Evolutionary conservation across 148 eudicot species (phyloP).

Genomic region (Selenicereus undatus): DNA sequence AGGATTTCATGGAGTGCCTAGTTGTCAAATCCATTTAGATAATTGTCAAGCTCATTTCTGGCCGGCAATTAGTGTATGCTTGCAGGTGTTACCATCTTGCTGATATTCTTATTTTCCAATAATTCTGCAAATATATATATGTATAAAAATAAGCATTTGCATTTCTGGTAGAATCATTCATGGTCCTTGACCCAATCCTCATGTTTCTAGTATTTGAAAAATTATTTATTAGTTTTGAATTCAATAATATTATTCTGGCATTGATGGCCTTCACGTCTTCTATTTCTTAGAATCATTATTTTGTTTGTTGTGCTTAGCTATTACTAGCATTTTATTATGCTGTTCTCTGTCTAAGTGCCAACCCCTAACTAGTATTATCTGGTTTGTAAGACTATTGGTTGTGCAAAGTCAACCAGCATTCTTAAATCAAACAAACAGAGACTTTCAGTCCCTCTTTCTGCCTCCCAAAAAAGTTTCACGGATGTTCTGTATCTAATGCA

Average conservation of each 20-base stretch:
- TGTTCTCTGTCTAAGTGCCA: background rate
- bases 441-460: background rate
- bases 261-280: slow-evolving; percentile 3
- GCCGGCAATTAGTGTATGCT: background rate
- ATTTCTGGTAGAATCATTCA: background rate
- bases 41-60: background rate
- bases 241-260: background rate
- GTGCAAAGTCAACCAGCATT: background rate
- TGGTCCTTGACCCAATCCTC: background rate
- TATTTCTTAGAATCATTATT: background rate
- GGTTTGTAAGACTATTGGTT: background rate
- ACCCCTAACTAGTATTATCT: background rate
- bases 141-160: background rate
- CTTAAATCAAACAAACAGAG: slow-evolving; percentile 6
- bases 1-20: background rate
- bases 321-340: background rate
- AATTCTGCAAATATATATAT: background rate
- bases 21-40: background rate
- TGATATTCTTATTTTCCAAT: background rate
- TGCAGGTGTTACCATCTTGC: background rate
- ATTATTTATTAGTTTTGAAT: background rate
- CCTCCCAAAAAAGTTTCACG: background rate
- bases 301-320: background rate
- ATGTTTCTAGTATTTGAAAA: background rate
- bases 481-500: background rate